Conservation (phyloP, 2,329 filamentous ascomycete species). For the Colletotrichum musae region DNA sequence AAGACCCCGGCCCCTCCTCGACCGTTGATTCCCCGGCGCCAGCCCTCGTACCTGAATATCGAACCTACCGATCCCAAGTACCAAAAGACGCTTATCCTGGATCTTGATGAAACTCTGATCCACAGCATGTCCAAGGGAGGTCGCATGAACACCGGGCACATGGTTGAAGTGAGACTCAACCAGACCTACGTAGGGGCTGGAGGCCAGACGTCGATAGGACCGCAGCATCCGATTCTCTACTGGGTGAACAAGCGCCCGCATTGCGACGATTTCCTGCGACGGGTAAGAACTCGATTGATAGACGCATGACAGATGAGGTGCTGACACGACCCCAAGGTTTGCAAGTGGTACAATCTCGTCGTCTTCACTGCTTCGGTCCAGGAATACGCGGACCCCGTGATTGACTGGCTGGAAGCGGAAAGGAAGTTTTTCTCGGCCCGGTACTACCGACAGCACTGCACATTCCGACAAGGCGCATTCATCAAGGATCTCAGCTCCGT, state of each 20-base stretch:
- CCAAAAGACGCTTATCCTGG: slow-evolving; percentile 94
- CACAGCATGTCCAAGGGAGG: slow-evolving; percentile 98
- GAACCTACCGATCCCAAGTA: slow-evolving; percentile 68
- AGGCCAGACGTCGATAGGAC: slow-evolving; percentile 77
- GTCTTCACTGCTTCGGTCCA: slow-evolving; percentile 98
- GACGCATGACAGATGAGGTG: background rate
- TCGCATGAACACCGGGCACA: slow-evolving; percentile 95
- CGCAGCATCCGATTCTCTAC: slow-evolving; percentile 96
- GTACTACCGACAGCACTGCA: slow-evolving; percentile 98
- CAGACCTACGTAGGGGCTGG: slow-evolving; percentile 78
- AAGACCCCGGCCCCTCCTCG: slow-evolving; percentile 90
- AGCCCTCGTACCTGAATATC: slow-evolving; percentile 86
- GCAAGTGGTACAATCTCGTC: slow-evolving; percentile 98
- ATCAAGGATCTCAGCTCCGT: slow-evolving; percentile 98
- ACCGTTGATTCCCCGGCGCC: slow-evolving; percentile 88
- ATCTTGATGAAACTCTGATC: slow-evolving; percentile 97
- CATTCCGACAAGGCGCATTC: slow-evolving; percentile 93
- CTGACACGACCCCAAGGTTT: slow-evolving; percentile 68
- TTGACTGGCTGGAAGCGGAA: slow-evolving; percentile 98
- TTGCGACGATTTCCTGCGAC: slow-evolving; percentile 95
- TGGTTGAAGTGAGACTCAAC: slow-evolving; percentile 96
- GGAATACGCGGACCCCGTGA: slow-evolving; percentile 98
- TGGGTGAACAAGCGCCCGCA: slow-evolving; percentile 98
- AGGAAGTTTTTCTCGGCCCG: slow-evolving; percentile 95
- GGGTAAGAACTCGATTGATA: slow-evolving; percentile 62